Conservation (phyloP, 495 filamentous ascomycete genomes). For the Neurospora intermedia region DNA sequence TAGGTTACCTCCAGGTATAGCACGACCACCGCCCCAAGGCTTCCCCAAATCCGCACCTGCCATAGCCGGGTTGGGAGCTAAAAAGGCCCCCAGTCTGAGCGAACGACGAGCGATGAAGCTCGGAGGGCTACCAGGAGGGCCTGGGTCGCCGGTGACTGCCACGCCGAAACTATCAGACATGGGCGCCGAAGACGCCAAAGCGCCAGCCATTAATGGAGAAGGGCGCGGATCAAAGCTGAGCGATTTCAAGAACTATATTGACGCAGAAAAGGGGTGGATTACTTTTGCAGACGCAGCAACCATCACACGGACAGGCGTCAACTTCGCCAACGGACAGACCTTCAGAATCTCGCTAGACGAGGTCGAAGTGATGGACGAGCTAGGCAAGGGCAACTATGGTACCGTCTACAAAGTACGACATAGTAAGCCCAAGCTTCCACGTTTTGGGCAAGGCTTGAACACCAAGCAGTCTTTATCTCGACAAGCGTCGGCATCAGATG, state of each 20-base stretch:
- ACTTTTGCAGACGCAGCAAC: slow-evolving; percentile 90
- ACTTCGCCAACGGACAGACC: slow-evolving; percentile 80
- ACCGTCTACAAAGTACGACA: slow-evolving; percentile 96
- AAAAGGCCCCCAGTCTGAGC: slow-evolving; percentile 23
- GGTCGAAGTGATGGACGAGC: slow-evolving; percentile 85
- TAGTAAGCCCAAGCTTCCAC: slow-evolving; percentile 63
- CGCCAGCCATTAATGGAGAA: slow-evolving; percentile 24
- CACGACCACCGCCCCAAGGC: slow-evolving; percentile 30
- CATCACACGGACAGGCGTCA: slow-evolving; percentile 76
- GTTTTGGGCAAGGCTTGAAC: slow-evolving; percentile 65
- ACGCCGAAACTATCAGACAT: slow-evolving; percentile 26
- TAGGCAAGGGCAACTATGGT: slow-evolving; percentile 97
- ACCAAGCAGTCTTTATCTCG: slow-evolving; percentile 39
- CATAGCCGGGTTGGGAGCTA: slow-evolving; percentile 17
- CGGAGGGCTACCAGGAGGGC: slow-evolving; percentile 20
- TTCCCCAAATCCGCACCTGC: slow-evolving; percentile 39
- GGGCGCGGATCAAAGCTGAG: slow-evolving; percentile 59
- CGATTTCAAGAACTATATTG: slow-evolving; percentile 86
- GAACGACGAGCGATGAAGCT: slow-evolving; percentile 34
- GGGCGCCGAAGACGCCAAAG: slow-evolving; percentile 6
- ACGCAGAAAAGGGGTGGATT: slow-evolving; percentile 80
- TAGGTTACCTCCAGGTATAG: slow-evolving; percentile 29
- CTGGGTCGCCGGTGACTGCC: slow-evolving; percentile 15
- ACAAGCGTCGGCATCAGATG: slow-evolving; percentile 21
- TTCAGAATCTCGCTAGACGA: slow-evolving; percentile 96